phyloP scores from a whole-genome alignment of 768 basidiomycete species.

The Termitomyces sp. region DNA sequence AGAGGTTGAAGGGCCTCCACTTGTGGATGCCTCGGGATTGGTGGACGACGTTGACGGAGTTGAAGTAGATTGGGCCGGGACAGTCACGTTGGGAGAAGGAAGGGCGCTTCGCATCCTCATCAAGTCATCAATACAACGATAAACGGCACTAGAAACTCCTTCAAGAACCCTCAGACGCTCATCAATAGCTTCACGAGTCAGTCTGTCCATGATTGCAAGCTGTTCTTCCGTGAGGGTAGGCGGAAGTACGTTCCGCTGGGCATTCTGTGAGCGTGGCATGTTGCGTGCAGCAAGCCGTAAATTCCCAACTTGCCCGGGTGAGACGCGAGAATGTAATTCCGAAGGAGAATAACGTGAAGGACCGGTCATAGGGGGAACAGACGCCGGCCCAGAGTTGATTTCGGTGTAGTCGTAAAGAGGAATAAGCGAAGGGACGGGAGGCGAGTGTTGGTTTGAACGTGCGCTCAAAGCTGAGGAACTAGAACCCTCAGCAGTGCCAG shows the following conservation, averaged over 20 bases:
- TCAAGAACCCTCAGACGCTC: slow-evolving; percentile 79
- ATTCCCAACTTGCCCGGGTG: slow-evolving; percentile 3
- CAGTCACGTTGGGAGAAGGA: slow-evolving; percentile 32
- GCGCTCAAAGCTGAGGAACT: background rate
- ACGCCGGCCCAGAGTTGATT: background rate
- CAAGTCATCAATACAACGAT: slow-evolving; percentile 75
- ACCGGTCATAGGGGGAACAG: background rate
- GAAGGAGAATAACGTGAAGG: background rate
- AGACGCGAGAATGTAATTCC: slow-evolving; percentile 1
- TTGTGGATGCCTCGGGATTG: background rate
- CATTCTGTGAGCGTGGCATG: background rate
- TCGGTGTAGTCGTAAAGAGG: slow-evolving; percentile 26
- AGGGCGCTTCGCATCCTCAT: slow-evolving; percentile 71
- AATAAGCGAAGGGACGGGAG: slow-evolving; percentile 25
- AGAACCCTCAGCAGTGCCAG: background rate
- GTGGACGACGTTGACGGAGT: background rate
- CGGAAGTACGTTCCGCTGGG: slow-evolving; percentile 30
- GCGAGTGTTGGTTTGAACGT: slow-evolving; percentile 5
- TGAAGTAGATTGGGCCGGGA: slow-evolving; percentile 1
- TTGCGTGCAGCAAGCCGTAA: background rate
- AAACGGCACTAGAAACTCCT: slow-evolving; percentile 71
- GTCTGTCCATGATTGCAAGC: slow-evolving; percentile 56
- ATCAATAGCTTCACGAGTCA: slow-evolving; percentile 81
- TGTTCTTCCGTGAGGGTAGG: slow-evolving; percentile 56
- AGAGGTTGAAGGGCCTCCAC: background rate